Evolutionary conservation across 495 filamentous ascomycete species (phyloP).

Genomic region (Niebla homalea): DNA sequence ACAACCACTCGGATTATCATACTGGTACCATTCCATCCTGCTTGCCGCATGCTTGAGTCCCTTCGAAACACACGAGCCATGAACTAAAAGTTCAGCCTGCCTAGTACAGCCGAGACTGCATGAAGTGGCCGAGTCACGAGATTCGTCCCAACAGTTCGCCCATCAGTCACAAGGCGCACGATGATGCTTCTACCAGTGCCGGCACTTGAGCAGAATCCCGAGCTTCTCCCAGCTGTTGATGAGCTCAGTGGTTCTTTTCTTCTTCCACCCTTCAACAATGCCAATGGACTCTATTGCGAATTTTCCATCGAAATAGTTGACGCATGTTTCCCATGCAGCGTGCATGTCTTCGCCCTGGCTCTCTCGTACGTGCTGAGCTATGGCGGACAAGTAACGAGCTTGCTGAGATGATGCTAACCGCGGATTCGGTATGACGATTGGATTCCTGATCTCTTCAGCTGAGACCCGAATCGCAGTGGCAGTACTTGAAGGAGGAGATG

Average conservation of each 20-base stretch:
- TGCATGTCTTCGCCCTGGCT: slow-evolving; percentile 15
- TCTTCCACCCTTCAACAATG: slow-evolving; percentile 66
- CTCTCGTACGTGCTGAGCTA: slow-evolving; percentile 44
- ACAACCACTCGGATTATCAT: no score
- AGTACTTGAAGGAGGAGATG: slow-evolving; percentile 20
- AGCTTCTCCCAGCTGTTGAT: slow-evolving; percentile 45
- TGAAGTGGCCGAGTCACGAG: no score
- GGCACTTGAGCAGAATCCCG: slow-evolving; percentile 11
- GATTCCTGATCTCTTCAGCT: slow-evolving; percentile 1
- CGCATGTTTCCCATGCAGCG: slow-evolving; percentile 27
- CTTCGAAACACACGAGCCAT: background rate
- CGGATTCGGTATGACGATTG: slow-evolving; percentile 36
- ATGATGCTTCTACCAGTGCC: slow-evolving; percentile 11
- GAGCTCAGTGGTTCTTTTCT: slow-evolving; percentile 65
- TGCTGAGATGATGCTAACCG: slow-evolving; percentile 47
- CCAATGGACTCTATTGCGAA: slow-evolving; percentile 80
- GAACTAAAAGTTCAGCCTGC: background rate
- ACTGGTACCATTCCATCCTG: no score
- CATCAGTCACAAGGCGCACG: background rate
- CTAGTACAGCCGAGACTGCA: no score
- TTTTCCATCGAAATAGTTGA: slow-evolving; percentile 78
- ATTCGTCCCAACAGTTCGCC: background rate
- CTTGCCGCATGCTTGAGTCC: no score
- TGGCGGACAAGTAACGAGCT: slow-evolving; percentile 59
- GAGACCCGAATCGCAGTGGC: slow-evolving; percentile 28